These are phyloP conservation scores for Raffaelea arxii DNA, from an alignment of 2,329 filamentous ascomycete genomes.

Conservation along the genomic window DNA sequence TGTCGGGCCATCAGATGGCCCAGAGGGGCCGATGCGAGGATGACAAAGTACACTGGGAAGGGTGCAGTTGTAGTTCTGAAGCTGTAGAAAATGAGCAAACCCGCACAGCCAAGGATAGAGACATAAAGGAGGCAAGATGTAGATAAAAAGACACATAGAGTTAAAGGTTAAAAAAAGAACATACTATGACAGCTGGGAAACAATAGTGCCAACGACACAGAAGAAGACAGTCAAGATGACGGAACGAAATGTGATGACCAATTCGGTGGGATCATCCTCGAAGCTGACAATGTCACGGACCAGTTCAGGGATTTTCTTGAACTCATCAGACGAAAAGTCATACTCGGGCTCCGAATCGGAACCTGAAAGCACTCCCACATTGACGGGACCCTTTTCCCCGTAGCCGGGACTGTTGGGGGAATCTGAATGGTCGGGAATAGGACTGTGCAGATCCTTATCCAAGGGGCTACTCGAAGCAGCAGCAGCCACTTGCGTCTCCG, in stretches of 20 bases:
- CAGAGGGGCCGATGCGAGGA: constrained; percentile 13
- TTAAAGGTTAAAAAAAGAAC: not conserved
- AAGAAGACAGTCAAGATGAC: constrained; percentile 11
- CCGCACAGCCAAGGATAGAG: no score
- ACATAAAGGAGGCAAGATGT: not conserved
- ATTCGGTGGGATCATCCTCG: constrained; percentile 11
- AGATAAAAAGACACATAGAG: not conserved
- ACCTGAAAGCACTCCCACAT: not conserved
- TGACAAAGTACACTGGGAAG: constrained; percentile 15
- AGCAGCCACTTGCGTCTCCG: not conserved
- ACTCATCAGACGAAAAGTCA: not conserved
- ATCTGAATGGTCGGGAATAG: not conserved
- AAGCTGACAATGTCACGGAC: constrained; percentile 15
- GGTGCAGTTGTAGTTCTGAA: constrained; percentile 11
- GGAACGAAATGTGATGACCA: constrained; percentile 13
- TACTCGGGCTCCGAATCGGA: not conserved
- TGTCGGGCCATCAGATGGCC: constrained; percentile 11
- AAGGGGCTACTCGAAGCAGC: no score
- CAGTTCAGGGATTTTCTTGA: constrained; percentile 10
- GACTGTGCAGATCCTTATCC: not conserved
- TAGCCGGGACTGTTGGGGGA: not conserved
- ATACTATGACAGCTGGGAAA: constrained; percentile 11
- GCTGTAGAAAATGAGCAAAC: constrained; percentile 1
- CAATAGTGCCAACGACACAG: constrained; percentile 10
- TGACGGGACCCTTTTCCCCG: not conserved